These are phyloP conservation scores for Nigrospora osmanthi DNA, from an alignment of 2,329 filamentous ascomycete species.

Conservation along the genomic window DNA sequence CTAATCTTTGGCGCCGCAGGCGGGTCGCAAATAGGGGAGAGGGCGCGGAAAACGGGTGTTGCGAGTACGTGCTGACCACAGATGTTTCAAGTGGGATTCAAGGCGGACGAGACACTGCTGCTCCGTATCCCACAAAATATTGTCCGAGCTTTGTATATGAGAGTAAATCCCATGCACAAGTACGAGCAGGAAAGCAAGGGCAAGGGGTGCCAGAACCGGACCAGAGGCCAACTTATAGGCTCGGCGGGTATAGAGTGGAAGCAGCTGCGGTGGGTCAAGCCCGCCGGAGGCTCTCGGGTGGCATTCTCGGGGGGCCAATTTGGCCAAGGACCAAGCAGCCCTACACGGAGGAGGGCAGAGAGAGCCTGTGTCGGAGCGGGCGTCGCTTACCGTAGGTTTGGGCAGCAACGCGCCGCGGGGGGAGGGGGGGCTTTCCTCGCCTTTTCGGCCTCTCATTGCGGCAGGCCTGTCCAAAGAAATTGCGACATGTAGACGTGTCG, in stretches of 20 bases:
- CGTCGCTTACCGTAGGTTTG: constrained; percentile 22
- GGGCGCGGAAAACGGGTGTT: constrained; percentile 1
- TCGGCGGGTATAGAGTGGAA: constrained; percentile 11
- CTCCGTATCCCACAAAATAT: neutral
- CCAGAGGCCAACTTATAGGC: constrained; percentile 16
- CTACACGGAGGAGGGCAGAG: no score
- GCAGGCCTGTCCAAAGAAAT: constrained; percentile 11
- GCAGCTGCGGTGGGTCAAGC: constrained; percentile 9
- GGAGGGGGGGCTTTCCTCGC: constrained; percentile 14
- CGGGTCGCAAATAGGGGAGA: no score
- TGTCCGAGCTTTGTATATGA: constrained; percentile 12
- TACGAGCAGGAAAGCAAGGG: constrained; percentile 6
- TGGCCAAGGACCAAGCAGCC: no score
- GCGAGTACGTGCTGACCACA: constrained; percentile 15
- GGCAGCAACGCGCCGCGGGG: constrained; percentile 32
- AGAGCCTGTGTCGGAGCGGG: constrained; percentile 26
- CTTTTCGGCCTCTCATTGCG: constrained; percentile 9
- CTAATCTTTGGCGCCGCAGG: no score
- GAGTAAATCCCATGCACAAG: constrained; percentile 16
- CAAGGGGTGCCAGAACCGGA: constrained; percentile 12
- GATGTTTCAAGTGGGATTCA: constrained; percentile 13
- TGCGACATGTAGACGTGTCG: constrained; percentile 13
- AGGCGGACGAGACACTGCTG: constrained; percentile 11
- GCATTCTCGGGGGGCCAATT: no score
- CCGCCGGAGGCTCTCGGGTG: no score